Evolutionary conservation across 139 green algal species (phyloP).

Genomic region (Ulvella scutata): DNA sequence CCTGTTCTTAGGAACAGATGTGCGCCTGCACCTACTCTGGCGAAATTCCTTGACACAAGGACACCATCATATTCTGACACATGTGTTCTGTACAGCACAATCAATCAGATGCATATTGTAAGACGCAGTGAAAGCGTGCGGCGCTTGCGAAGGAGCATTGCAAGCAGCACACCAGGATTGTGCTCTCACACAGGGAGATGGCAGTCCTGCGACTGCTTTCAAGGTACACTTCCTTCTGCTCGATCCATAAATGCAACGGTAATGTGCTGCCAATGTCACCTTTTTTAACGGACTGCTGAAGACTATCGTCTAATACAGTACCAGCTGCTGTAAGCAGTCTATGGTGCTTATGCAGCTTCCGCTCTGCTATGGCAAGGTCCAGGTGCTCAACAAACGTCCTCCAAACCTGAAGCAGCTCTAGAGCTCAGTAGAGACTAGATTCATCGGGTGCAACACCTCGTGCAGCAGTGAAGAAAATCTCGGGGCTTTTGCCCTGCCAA

Average conservation of each 20-base stretch:
- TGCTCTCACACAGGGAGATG: background rate
- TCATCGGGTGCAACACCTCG: too few relatives aligned
- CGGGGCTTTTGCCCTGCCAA: too few relatives aligned
- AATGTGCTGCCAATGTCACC: background rate
- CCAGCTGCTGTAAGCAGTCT: background rate
- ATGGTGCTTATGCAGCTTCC: conserved; percentile 1
- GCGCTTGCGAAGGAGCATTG: too few relatives aligned
- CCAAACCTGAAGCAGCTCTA: background rate
- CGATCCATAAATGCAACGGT: background rate
- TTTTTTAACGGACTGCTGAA: background rate
- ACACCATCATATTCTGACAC: too few relatives aligned
- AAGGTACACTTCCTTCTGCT: background rate
- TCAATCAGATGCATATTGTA: too few relatives aligned
- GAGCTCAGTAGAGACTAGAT: background rate
- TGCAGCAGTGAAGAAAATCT: too few relatives aligned
- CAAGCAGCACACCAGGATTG: background rate
- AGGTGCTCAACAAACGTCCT: background rate
- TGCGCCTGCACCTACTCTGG: too few relatives aligned
- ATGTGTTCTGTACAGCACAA: too few relatives aligned
- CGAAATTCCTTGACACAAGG: too few relatives aligned
- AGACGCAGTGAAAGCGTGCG: too few relatives aligned
- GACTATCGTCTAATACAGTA: background rate
- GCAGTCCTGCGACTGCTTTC: background rate
- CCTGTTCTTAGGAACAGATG: too few relatives aligned
- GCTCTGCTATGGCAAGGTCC: background rate